These are phyloP conservation scores for Zygoascus hellenicus DNA, from an alignment of 1,139 yeast species.

Conservation along the genomic window DNA sequence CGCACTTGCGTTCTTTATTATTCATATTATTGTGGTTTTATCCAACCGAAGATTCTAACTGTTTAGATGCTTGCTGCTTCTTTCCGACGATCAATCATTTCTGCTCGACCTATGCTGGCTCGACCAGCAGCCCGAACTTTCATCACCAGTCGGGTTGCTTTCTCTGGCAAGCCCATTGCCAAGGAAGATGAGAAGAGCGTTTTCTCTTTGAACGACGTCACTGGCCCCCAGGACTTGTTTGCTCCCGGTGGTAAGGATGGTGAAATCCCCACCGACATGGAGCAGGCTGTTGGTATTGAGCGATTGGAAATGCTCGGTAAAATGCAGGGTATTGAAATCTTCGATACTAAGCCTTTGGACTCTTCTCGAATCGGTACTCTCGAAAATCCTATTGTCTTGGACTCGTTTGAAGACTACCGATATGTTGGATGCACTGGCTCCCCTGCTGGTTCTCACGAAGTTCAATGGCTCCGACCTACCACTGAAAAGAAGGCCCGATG, in stretches of 20 bases:
- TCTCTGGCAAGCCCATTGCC: conserved; percentile 7
- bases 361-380: conserved; percentile 86
- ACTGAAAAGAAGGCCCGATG: conserved; percentile 84
- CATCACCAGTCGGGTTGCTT: conserved; percentile 3
- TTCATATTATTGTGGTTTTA: no score
- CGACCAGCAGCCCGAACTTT: conserved; percentile 9
- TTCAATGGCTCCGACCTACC: conserved; percentile 92
- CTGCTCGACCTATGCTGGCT: conserved; percentile 6
- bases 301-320: conserved; percentile 94
- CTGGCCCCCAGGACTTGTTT: conserved; percentile 72
- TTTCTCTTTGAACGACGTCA: conserved; percentile 63
- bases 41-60: no score
- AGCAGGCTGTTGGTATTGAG: conserved; percentile 97
- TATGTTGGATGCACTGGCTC: conserved; percentile 97
- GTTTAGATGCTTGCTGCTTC: conserved; percentile 10
- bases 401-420: conserved; percentile 88
- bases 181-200: conserved; percentile 10
- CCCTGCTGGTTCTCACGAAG: conserved; percentile 86
- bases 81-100: conserved; percentile 9
- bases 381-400: conserved; percentile 79
- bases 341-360: conserved; percentile 86
- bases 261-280: conserved; percentile 84
- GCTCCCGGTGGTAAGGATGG: conserved; percentile 87
- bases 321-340: conserved; percentile 91
- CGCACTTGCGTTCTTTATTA: no score